phyloP scores from a whole-genome alignment of 768 basidiomycete species.

The Lactifluus echinatus region DNA sequence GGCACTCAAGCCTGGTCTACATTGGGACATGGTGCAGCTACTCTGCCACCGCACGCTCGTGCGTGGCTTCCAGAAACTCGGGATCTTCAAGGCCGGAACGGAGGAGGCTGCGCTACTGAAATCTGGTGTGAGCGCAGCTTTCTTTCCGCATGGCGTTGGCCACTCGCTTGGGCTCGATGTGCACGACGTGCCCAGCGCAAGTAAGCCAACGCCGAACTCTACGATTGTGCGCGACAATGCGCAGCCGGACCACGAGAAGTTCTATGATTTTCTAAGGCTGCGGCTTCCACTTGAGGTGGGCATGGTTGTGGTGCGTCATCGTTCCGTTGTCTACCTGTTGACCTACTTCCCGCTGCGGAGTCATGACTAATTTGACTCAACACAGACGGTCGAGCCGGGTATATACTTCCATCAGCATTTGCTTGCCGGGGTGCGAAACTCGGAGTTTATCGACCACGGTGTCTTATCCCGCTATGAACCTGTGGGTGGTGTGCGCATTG shows the following conservation, averaged over 20 bases:
- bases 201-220: conserved; percentile 53
- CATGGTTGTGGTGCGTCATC: conserved; percentile 74
- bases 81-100: conserved; percentile 69
- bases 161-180: conserved; percentile 93
- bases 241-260: conserved; percentile 40
- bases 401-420: conserved; percentile 80
- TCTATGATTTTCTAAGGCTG: conserved; percentile 77
- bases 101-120: conserved; percentile 63
- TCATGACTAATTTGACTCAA: neutral
- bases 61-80: conserved; percentile 70
- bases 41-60: conserved; percentile 79
- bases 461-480: conserved; percentile 62
- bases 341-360: neutral
- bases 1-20: conserved; percentile 62
- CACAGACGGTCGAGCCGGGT: conserved; percentile 84
- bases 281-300: conserved; percentile 62
- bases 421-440: conserved; percentile 53
- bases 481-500: conserved; percentile 90
- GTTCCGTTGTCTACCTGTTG: neutral
- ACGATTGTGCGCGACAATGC: conserved; percentile 34
- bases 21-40: conserved; percentile 86
- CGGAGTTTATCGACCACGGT: conserved; percentile 59
- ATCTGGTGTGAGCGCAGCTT: conserved; percentile 74
- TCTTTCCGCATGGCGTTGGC: conserved; percentile 92
- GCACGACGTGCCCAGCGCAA: conserved; percentile 83